Conservation (phyloP, 352 stramenopile species). For the Elongisporangium anandrum region DNA sequence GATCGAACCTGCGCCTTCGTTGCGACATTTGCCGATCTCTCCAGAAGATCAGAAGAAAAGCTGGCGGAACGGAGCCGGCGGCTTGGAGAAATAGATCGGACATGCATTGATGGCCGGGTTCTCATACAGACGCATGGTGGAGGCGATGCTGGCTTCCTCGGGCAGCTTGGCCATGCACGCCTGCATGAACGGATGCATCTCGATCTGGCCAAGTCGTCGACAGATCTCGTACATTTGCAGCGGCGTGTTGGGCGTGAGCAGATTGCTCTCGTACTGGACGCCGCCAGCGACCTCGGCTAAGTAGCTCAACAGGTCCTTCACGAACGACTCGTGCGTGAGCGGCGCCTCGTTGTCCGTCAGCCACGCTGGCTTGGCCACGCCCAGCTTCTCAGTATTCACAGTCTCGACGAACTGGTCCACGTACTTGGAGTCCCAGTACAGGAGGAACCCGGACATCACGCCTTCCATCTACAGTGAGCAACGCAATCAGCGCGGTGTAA, state of each 20-base stretch:
- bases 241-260: conserved; percentile 22
- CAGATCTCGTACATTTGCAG: conserved; percentile 17
- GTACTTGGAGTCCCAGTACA: conserved; percentile 13
- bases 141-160: conserved; percentile 10
- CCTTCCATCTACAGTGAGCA: neutral
- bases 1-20: neutral
- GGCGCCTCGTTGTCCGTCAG: conserved; percentile 15
- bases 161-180: conserved; percentile 21
- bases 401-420: conserved; percentile 14
- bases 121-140: conserved; percentile 18
- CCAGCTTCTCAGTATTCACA: conserved; percentile 9
- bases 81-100: conserved; percentile 16
- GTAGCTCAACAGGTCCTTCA: conserved; percentile 16
- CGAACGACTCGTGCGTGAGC: conserved; percentile 15
- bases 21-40: conserved; percentile 7
- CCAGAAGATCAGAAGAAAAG: conserved; percentile 14
- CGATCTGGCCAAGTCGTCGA: conserved; percentile 22
- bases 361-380: conserved; percentile 5
- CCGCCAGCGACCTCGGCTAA: conserved; percentile 18
- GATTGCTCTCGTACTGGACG: conserved; percentile 8
- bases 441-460: neutral
- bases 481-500: neutral
- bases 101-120: conserved; percentile 15
- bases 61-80: conserved; percentile 17
- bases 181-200: conserved; percentile 31